Evolutionary conservation across 805 yeast species (phyloP), one percentile per base, ranked within the genome.

Genomic region (Dipodascus geniculatus): DNA sequence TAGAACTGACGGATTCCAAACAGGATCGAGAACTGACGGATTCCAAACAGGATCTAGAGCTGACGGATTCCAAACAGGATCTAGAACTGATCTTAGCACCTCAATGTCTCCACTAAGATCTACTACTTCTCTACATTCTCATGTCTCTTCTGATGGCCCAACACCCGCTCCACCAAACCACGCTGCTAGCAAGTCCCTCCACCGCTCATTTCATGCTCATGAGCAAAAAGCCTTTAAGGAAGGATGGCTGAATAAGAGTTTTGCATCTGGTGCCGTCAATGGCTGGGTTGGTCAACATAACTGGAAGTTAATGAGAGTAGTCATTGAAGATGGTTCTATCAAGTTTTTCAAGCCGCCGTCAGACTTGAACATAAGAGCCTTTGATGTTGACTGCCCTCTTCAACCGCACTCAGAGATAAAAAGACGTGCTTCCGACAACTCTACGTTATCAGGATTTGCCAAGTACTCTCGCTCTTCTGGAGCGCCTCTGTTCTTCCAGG

Each of bases 261-360:
- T 53, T 33, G 54, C 57, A 9, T 23, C 58, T 19, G 44, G 17
- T 16, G 23, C 48, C 3, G 20, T 3, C 22, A 31, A 49, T 22
- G 20, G 20, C 44, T 38, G 44, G 44, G 44, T 4, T n/a, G 19
- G 17, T n/a, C 20, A 38, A n/a, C n/a, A 42, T 35, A 49, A 51
- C 38, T 75, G 65, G 70, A 69, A 76, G 55, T 65, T 87, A 31
- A 79, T 72, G 54, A 73, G 84, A 51, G 88, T 85, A 0, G 87
- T 82, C 61, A 69, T 89, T 55, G 79, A 75, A 60, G 96, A 95
- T 19, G 79, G 89, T 1, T 71, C 73, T 47, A 67, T 89, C 52
- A 72, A 74, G 53, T 65, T 89, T n/a, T 85, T 78, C 70, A 83
- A 79, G 64, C 75, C 80, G 42, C 82, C 76, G 1, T 66, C 71